Base-by-base conservation (phyloP, 2,329 filamentous ascomycete genomes). In the Trichophyton verrucosum region DNA sequence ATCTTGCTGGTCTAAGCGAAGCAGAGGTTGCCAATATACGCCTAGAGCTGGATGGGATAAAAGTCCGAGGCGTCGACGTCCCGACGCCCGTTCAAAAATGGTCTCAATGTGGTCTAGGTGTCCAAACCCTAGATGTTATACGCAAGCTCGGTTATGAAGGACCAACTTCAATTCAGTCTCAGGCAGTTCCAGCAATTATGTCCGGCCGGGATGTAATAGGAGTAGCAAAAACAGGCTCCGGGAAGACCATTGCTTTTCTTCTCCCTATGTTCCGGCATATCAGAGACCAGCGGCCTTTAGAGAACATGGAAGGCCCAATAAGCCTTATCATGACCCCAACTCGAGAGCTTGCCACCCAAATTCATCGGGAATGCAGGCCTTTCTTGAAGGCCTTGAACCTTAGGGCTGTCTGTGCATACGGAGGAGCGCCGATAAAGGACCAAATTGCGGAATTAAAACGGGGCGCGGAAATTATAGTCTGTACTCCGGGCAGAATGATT, bases 181-280 rank as follows among this genome's bases (percentile, higher is more conserved):
- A 99, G 74, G 94, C 94, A 1, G 85, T 97, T 62, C 94, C 94
- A 1, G 86, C 91, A 8, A 89, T 96, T 68, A 96, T 97, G 89
- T 95, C 91, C 30, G 94, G 94, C 8, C 85, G 91, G 66, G 94
- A 99, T 77, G 88, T 96, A 42, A 90, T 99, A 65, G 94, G 91
- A 66, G 91, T 99, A 59, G 94, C 94, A 17, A 97, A 97, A 77
- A 99, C 94, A 27, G 94, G 94, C 3, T 97, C 94, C 27, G 94
- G 94, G 72, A 99, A 99, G 77, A 99, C 94, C 0, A 85, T 97
- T 68, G 94, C 94, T 4, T 99, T 97, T 71, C 77, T 96, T 33
- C 82, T 99, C 51, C 94, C 94, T 42, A 96, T 97, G 90, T 96
- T 99, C 72, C 85, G 94, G 61, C 94, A 99, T 72, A 96, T 97